Evolutionary conservation across 345 rosid species (phyloP).

Genomic region (Fremontodendron californicum): DNA sequence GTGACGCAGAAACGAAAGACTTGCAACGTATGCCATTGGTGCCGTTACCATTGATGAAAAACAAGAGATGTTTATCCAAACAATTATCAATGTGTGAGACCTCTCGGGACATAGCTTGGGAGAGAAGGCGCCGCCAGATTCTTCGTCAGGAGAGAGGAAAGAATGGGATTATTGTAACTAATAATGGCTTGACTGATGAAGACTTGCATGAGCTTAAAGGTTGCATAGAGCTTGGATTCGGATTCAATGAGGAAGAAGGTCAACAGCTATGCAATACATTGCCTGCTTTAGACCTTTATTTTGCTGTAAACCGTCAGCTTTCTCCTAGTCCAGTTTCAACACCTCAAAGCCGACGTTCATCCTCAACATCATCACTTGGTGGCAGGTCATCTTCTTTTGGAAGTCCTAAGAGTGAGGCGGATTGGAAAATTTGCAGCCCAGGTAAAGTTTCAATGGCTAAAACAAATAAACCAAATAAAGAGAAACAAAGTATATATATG

Average conservation of each 20-base stretch:
- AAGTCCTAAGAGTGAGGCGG: conserved; percentile 55
- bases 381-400: conserved; percentile 53
- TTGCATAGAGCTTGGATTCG: conserved; percentile 95
- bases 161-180: conserved; percentile 20
- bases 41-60: conserved; percentile 34
- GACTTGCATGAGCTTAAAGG: conserved; percentile 84
- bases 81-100: conserved; percentile 90
- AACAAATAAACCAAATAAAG: neutral
- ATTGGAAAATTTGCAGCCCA: conserved; percentile 68
- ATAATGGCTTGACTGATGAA: conserved; percentile 63
- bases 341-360: conserved; percentile 42
- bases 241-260: conserved; percentile 79
- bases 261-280: conserved; percentile 65
- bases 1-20: conserved; percentile 32
- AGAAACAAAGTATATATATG: neutral
- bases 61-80: conserved; percentile 49
- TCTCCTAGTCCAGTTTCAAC: conserved; percentile 73
- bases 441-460: conserved; percentile 31
- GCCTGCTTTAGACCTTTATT: conserved; percentile 91
- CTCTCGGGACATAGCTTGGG: conserved; percentile 74
- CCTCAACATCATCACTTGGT: conserved; percentile 31
- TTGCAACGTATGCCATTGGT: conserved; percentile 41
- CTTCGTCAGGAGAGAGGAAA: conserved; percentile 44
- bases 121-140: conserved; percentile 69
- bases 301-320: conserved; percentile 80